These are phyloP conservation scores for Dissoconium aciculare DNA, from an alignment of 2,329 filamentous ascomycete species.

Conservation along the genomic window DNA sequence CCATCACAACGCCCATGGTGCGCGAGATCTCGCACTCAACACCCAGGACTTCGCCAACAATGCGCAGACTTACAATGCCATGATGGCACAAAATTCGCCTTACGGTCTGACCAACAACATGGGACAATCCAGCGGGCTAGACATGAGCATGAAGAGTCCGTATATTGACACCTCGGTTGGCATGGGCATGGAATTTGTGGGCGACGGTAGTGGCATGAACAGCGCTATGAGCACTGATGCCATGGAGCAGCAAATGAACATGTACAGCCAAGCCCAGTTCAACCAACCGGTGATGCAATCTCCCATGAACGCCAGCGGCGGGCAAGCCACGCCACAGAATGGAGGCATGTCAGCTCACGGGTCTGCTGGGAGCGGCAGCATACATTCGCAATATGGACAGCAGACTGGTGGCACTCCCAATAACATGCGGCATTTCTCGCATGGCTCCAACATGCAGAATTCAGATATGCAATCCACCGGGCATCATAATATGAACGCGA, in stretches of 20 bases:
- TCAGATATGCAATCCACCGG: no score
- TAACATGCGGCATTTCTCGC: constrained; percentile 12
- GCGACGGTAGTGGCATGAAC: constrained; percentile 17
- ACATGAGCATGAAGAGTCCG: constrained; percentile 30
- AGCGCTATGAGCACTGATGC: constrained; percentile 11
- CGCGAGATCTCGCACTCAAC: constrained; percentile 27
- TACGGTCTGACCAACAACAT: constrained; percentile 31
- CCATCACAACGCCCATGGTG: constrained; percentile 2
- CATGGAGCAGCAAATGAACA: constrained; percentile 20
- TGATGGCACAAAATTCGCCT: constrained; percentile 26
- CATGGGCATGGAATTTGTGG: constrained; percentile 30
- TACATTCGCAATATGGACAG: constrained; percentile 18
- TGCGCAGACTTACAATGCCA: constrained; percentile 24
- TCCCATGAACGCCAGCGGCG: constrained; percentile 20
- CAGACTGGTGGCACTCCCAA: constrained; percentile 7
- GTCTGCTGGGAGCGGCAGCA: constrained; percentile 11
- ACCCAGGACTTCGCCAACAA: constrained; percentile 25
- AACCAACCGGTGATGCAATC: constrained; percentile 28
- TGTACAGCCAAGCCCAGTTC: constrained; percentile 28
- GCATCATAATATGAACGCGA: no score
- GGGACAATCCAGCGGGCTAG: constrained; percentile 23
- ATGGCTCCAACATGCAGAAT: constrained; percentile 13
- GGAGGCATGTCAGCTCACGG: constrained; percentile 19
- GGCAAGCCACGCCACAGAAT: constrained; percentile 19
- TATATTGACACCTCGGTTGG: constrained; percentile 27